phyloP scores from a whole-genome alignment of 2,329 filamentous ascomycete species.

The Monilinia fructicola region DNA sequence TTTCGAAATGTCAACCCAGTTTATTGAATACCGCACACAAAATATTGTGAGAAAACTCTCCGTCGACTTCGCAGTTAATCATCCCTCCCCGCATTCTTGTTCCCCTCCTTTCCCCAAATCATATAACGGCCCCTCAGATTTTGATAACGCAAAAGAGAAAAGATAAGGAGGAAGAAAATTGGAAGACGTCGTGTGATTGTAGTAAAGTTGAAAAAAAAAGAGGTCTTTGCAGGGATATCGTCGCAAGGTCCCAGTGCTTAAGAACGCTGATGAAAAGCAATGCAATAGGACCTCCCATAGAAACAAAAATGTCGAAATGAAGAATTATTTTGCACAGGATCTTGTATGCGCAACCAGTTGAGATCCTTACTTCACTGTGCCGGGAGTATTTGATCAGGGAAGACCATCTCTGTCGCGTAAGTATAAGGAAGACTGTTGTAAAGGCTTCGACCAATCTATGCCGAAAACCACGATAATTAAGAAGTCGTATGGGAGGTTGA shows the following conservation, averaged over 20 bases:
- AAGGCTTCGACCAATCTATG: constrained; percentile 50
- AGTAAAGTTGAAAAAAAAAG: constrained; percentile 35
- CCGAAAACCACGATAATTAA: constrained; percentile 45
- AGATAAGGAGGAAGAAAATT: constrained; percentile 33
- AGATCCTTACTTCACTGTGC: constrained; percentile 28
- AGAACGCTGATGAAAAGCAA: constrained; percentile 40
- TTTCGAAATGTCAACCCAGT: constrained; percentile 15
- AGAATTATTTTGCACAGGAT: constrained; percentile 49
- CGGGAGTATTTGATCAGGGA: constrained; percentile 38
- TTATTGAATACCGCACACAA: constrained; percentile 23
- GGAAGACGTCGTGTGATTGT: constrained; percentile 25
- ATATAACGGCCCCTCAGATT: constrained; percentile 35
- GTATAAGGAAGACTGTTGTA: constrained; percentile 45
- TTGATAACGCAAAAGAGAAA: constrained; percentile 33
- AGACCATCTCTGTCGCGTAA: constrained; percentile 39
- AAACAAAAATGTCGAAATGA: constrained; percentile 41
- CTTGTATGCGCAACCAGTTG: constrained; percentile 36
- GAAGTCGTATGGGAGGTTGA: constrained; percentile 43
- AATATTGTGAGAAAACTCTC: constrained; percentile 31
- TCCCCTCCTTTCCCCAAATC: constrained; percentile 5
- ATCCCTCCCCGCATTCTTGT: constrained; percentile 28
- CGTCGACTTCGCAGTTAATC: constrained; percentile 28
- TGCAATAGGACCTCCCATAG: constrained; percentile 42
- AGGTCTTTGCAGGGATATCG: constrained; percentile 42
- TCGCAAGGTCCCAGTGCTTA: constrained; percentile 40